Evolutionary conservation across 2,329 filamentous ascomycete genomes (phyloP).

Genomic region (Cyphellophora europaea): DNA sequence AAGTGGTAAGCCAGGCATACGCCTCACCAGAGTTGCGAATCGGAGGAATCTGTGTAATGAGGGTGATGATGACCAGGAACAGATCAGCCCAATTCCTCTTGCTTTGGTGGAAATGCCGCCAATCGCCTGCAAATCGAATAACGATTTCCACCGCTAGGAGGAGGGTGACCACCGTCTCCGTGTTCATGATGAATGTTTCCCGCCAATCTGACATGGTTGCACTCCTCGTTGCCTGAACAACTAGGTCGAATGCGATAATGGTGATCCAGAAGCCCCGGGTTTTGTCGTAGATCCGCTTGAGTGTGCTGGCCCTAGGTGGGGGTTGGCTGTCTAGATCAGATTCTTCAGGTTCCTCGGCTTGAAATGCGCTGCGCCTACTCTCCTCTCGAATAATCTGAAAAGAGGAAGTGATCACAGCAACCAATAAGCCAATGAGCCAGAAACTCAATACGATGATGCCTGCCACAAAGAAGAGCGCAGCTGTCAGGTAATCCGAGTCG

Average conservation of each 20-base stretch:
- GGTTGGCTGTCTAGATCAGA: conserved; percentile 14
- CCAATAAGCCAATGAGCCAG: conserved; percentile 89
- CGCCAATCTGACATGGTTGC: conserved; percentile 59
- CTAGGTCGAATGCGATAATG: conserved; percentile 70
- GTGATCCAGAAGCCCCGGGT: conserved; percentile 69
- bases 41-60: conserved; percentile 72
- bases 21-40: conserved; percentile 62
- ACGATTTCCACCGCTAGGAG: conserved; percentile 74
- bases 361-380: conserved; percentile 88
- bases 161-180: conserved; percentile 68
- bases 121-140: conserved; percentile 67
- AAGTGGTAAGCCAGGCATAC: conserved; percentile 84
- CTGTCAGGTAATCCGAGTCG: conserved; percentile 79
- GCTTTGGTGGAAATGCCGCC: conserved; percentile 67
- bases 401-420: conserved; percentile 95
- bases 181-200: conserved; percentile 56
- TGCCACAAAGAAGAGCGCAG: conserved; percentile 65
- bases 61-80: conserved; percentile 67
- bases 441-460: conserved; percentile 86
- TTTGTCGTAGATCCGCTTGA: conserved; percentile 68
- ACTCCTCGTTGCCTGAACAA: conserved; percentile 69
- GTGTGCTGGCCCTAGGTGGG: conserved; percentile 22
- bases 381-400: conserved; percentile 98
- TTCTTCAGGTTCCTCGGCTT: conserved; percentile 56
- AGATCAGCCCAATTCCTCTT: conserved; percentile 74